Conservation (phyloP, 2,329 filamentous ascomycete species). For the Epichloe hybrida region DNA sequence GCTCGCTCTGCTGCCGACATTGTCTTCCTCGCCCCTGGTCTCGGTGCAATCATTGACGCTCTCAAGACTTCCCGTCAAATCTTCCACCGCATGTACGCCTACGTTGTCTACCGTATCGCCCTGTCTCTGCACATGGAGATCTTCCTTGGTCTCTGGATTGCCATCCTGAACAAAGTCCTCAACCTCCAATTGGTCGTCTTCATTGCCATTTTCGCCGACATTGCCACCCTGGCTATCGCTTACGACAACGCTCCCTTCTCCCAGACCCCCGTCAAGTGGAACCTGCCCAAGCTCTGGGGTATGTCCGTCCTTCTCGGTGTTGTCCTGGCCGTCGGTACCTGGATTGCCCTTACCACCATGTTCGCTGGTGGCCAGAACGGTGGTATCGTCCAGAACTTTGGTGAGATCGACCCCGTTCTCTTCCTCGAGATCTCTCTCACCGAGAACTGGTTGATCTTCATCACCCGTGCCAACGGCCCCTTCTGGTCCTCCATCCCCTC, state of each 20-base stretch:
- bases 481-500: constrained; percentile 87
- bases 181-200: constrained; percentile 85
- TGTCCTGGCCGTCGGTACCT: constrained; percentile 70
- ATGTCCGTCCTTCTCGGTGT: constrained; percentile 77
- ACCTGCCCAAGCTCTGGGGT: constrained; percentile 85
- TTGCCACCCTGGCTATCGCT: constrained; percentile 81
- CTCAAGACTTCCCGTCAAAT: constrained; percentile 89
- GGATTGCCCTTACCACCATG: constrained; percentile 84
- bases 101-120: constrained; percentile 90
- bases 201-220: constrained; percentile 89
- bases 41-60: constrained; percentile 84
- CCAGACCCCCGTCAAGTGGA: constrained; percentile 84
- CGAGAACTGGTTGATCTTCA: constrained; percentile 95
- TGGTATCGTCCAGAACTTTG: constrained; percentile 83
- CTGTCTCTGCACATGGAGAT: constrained; percentile 84
- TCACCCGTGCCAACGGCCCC: constrained; percentile 82
- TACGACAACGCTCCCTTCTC: constrained; percentile 89
- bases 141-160: constrained; percentile 85
- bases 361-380: constrained; percentile 52
- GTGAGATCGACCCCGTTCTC: constrained; percentile 66
- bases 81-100: constrained; percentile 94
- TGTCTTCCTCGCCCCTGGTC: constrained; percentile 81
- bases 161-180: constrained; percentile 69
- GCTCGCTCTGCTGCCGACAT: constrained; percentile 87
- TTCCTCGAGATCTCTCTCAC: constrained; percentile 86